These are phyloP conservation scores for Metschnikowia reukaufii DNA, from an alignment of 805 yeast species.

Conservation along the genomic window DNA sequence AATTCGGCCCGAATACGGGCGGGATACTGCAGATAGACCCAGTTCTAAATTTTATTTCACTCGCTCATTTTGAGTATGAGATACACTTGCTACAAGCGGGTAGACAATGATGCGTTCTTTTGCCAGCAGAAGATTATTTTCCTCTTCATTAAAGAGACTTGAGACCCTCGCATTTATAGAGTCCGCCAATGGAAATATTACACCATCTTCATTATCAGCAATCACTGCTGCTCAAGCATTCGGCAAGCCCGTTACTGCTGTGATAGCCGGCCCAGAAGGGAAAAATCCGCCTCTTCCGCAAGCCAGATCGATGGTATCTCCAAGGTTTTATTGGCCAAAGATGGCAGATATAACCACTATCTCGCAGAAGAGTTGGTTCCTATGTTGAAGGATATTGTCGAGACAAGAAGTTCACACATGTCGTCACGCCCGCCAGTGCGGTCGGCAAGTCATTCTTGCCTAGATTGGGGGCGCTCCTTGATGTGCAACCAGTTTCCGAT, in stretches of 20 bases:
- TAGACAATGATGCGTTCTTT: conserved; percentile 15
- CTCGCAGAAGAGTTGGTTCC: conserved; percentile 83
- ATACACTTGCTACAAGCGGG: background rate
- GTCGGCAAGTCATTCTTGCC: conserved; percentile 87
- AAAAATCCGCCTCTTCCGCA: conserved; percentile 45
- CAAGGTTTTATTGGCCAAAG: conserved; percentile 59
- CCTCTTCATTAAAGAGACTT: conserved; percentile 16
- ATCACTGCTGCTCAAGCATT: conserved; percentile 75
- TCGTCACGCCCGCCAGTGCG: conserved; percentile 79
- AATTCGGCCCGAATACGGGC: conserved; percentile 5
- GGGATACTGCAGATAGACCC: conserved; percentile 2
- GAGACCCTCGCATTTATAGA: conserved; percentile 77
- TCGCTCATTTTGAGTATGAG: background rate
- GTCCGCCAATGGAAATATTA: conserved; percentile 50
- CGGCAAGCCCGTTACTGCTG: conserved; percentile 78
- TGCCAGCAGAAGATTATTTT: conserved; percentile 13
- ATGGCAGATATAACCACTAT: conserved; percentile 59
- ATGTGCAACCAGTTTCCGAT: conserved; percentile 86
- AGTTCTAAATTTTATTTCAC: background rate
- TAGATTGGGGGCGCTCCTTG: conserved; percentile 79
- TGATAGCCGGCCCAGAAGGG: conserved; percentile 68
- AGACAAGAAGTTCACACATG: conserved; percentile 59
- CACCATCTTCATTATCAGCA: conserved; percentile 70
- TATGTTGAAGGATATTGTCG: conserved; percentile 50
- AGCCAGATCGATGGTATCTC: conserved; percentile 53